These are phyloP conservation scores for Ascochyta viciae-villosae DNA, from an alignment of 2,329 filamentous ascomycete genomes.

Conservation along the genomic window DNA sequence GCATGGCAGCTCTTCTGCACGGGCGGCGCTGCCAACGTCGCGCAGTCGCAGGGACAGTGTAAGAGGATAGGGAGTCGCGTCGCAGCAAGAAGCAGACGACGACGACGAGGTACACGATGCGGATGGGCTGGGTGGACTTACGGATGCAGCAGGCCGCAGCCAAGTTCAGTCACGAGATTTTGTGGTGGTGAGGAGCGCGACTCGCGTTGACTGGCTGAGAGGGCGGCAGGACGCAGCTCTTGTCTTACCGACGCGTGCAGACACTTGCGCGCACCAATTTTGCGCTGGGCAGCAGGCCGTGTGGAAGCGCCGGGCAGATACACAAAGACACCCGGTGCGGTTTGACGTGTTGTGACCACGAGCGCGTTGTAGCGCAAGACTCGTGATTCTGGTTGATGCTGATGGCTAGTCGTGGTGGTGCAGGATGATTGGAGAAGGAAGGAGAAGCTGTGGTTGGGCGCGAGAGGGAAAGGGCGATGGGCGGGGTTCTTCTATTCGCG, in stretches of 20 bases:
- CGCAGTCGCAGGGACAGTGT: slow-evolving; percentile 10
- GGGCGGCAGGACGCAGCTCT: slow-evolving; percentile 20
- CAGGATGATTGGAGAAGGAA: slow-evolving; percentile 39
- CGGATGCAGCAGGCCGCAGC: slow-evolving; percentile 44
- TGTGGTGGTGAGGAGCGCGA: slow-evolving; percentile 35
- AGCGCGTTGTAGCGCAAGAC: slow-evolving; percentile 37
- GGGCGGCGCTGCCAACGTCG: slow-evolving; percentile 13
- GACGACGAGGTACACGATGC: slow-evolving; percentile 17
- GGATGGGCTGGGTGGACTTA: slow-evolving; percentile 37
- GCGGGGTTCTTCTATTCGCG: slow-evolving; percentile 27
- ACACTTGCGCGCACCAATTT: slow-evolving; percentile 12
- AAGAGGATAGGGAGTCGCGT: slow-evolving; percentile 11
- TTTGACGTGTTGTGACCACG: slow-evolving; percentile 27
- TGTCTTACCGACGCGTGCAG: slow-evolving; percentile 29
- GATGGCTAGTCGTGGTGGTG: slow-evolving; percentile 31
- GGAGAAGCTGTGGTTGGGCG: slow-evolving; percentile 36
- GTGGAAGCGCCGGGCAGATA: slow-evolving; percentile 24
- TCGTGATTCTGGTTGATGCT: slow-evolving; percentile 27
- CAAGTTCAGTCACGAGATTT: slow-evolving; percentile 45
- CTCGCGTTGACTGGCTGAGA: slow-evolving; percentile 34
- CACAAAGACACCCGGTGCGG: slow-evolving; percentile 23
- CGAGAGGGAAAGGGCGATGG: slow-evolving; percentile 29
- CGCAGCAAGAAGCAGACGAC: slow-evolving; percentile 14
- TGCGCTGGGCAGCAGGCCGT: slow-evolving; percentile 24
- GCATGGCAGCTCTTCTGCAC: slow-evolving; percentile 3